phyloP scores from a whole-genome alignment of 2,329 filamentous ascomycete genomes.

The Talaromyces amestolkiae region DNA sequence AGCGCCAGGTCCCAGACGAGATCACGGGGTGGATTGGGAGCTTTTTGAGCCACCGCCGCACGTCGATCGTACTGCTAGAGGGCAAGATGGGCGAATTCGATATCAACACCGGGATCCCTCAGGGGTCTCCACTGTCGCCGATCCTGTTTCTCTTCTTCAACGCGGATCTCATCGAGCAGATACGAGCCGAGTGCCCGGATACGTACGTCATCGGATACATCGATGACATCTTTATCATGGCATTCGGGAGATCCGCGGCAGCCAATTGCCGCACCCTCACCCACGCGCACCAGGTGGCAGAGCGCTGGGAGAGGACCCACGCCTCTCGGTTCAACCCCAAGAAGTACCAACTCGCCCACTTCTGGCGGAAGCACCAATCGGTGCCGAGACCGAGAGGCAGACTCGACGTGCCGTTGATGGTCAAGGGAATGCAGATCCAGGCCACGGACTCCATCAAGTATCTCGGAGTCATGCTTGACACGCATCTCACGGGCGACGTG shows the following conservation, averaged over 20 bases:
- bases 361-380: constrained; percentile 10
- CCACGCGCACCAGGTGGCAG: constrained; percentile 24
- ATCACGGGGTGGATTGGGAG: not conserved
- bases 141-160: constrained; percentile 32
- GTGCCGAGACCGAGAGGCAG: not conserved
- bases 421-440: not conserved
- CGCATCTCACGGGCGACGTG: not conserved
- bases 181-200: constrained; percentile 10
- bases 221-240: constrained; percentile 17
- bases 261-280: constrained; percentile 24
- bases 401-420: not conserved
- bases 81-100: not conserved
- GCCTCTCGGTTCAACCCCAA: constrained; percentile 12
- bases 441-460: not conserved
- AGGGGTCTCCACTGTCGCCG: constrained; percentile 23
- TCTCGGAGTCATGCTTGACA: not conserved
- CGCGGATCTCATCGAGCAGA: constrained; percentile 24
- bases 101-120: not conserved
- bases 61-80: not conserved
- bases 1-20: not conserved
- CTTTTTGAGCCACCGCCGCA: constrained; percentile 15
- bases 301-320: constrained; percentile 22
- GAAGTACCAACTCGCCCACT: constrained; percentile 19
- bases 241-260: constrained; percentile 21
- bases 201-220: constrained; percentile 19